These are phyloP conservation scores for Alloascoidea hylecoeti DNA, from an alignment of 805 yeast genomes.

Conservation along the genomic window DNA sequence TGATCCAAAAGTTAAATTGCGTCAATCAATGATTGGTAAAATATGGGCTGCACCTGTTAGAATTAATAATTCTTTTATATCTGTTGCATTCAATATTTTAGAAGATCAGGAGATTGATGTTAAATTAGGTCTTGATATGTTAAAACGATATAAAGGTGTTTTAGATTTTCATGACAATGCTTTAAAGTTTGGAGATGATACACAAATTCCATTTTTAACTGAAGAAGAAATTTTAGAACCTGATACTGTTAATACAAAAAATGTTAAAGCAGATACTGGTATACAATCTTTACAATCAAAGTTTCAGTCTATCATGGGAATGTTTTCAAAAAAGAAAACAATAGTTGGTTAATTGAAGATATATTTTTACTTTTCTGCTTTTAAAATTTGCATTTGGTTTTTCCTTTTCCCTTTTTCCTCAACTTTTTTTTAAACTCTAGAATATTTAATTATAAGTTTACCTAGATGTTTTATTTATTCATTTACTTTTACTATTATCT, in stretches of 20 bases:
- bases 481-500: too few relatives aligned
- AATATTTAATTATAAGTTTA: too few relatives aligned
- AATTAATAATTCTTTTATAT: background rate
- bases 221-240: background rate
- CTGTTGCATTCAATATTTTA: background rate
- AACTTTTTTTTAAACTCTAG: too few relatives aligned
- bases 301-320: background rate
- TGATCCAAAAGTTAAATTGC: background rate
- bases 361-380: background rate
- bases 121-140: background rate
- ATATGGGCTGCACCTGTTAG: background rate
- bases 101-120: background rate
- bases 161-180: background rate
- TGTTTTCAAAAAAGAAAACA: constrained; percentile 1
- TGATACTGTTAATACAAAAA: background rate
- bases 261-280: background rate
- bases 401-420: too few relatives aligned
- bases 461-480: too few relatives aligned
- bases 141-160: background rate
- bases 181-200: background rate
- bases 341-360: background rate
- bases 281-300: background rate
- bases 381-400: too few relatives aligned
- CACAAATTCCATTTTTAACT: background rate
- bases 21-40: background rate